phyloP scores from a whole-genome alignment of 768 basidiomycete species.

The Krasilnikovozyma curviuscula region DNA sequence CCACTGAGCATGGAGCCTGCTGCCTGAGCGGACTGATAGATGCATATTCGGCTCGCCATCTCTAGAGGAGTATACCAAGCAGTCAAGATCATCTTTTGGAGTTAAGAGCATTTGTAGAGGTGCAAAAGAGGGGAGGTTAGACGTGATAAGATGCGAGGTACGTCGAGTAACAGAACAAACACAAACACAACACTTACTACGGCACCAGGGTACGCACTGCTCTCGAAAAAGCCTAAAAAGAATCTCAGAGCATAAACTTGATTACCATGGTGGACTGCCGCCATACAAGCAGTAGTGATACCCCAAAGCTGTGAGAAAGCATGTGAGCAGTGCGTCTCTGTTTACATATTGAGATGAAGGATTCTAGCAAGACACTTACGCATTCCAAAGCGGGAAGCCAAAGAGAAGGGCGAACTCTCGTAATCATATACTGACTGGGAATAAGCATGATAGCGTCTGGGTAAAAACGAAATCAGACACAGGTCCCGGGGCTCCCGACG shows the following conservation, averaged over 20 bases:
- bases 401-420: conserved; percentile 11
- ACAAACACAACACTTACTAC: no score
- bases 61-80: conserved; percentile 20
- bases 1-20: conserved; percentile 5
- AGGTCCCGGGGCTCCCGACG: no score
- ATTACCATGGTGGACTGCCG: conserved; percentile 2
- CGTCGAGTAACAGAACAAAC: no score
- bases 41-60: conserved; percentile 19
- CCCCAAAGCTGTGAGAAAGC: conserved; percentile 12
- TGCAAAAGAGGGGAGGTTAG: no score
- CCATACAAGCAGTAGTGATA: conserved; percentile 10
- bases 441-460: background rate
- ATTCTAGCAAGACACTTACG: no score
- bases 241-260: conserved; percentile 10
- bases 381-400: no score
- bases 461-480: no score
- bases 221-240: conserved; percentile 10
- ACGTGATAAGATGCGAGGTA: no score
- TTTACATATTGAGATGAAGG: no score
- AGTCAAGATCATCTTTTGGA: conserved; percentile 15
- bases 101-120: no score
- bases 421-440: conserved; percentile 12
- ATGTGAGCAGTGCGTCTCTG: no score
- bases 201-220: conserved; percentile 12
- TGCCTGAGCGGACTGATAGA: conserved; percentile 19